Percentiles rank a stretch among this genome's conserved stretches.
phyloP scores from a whole-genome alignment of 2,329 filamentous ascomycete species.

The Monosporascus cannonballus region DNA sequence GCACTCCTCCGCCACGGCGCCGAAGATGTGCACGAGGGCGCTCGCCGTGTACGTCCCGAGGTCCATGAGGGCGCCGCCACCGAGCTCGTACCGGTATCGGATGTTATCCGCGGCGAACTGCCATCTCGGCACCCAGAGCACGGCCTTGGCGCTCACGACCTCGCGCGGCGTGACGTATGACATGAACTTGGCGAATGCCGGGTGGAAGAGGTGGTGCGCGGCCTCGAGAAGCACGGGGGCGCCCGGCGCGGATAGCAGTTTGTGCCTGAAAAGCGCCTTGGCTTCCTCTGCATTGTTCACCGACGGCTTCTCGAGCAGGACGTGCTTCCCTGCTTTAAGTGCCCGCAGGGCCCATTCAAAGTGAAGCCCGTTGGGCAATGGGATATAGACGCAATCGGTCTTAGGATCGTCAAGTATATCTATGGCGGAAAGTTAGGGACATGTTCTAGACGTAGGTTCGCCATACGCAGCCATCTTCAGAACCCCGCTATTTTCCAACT shows the following conservation, averaged over 20 bases:
- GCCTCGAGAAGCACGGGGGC: slow-evolving; percentile 47
- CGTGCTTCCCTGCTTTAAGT: slow-evolving; percentile 45
- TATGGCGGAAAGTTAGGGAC: slow-evolving; percentile 1
- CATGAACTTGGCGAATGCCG: slow-evolving; percentile 38
- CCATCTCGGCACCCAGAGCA: slow-evolving; percentile 24
- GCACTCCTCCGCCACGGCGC: slow-evolving; percentile 25
- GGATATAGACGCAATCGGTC: slow-evolving; percentile 46
- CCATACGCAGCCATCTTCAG: not conserved
- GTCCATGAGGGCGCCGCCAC: slow-evolving; percentile 35
- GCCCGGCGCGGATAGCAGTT: slow-evolving; percentile 23
- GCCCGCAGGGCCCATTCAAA: slow-evolving; percentile 42
- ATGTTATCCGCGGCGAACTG: slow-evolving; percentile 34
- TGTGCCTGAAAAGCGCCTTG: slow-evolving; percentile 34
- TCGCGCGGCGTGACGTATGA: slow-evolving; percentile 30
- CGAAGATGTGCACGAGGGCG: slow-evolving; percentile 26
- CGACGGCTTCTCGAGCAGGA: slow-evolving; percentile 49
- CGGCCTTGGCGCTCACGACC: slow-evolving; percentile 28
- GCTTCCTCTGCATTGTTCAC: slow-evolving; percentile 41
- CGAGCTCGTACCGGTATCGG: slow-evolving; percentile 34
- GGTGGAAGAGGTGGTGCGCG: slow-evolving; percentile 46
- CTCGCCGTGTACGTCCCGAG: slow-evolving; percentile 29
- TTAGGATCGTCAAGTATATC: slow-evolving; percentile 33
- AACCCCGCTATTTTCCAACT: no score
- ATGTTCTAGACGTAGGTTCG: not conserved
- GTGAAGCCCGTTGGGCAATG: slow-evolving; percentile 37